Base-by-base conservation (phyloP, 768 basidiomycete species). In the Tremella mesenterica region DNA sequence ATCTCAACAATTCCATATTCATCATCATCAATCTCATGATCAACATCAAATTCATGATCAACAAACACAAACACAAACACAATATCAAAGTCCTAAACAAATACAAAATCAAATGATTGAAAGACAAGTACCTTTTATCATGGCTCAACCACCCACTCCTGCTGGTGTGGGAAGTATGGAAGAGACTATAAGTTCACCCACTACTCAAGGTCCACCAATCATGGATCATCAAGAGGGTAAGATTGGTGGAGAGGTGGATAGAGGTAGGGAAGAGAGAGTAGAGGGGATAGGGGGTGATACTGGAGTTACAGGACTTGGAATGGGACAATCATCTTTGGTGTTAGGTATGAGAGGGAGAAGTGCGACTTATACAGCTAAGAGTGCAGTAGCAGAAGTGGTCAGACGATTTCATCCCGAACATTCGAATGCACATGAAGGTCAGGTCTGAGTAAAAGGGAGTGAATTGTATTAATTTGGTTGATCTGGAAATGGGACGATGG, bases 331-430 rank as follows among this genome's bases (percentile, higher is more conserved):
- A 34, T n/a, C 29, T 5, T 18, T 26, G 16, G 31, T 27, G 16
- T 1, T 56, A 26, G 57, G 59, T 20, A 47, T 20, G 13, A 54
- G 63, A 49, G 64, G 62, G 12, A 50, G 73, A 46, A 70, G 68
- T 49, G 65, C 74, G 25, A 75, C 75, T 26, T 73, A 74, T 41
- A 67, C 61, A 7, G 75, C 75, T 16, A 69, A 71, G 52, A 57
- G 57, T 26, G 75, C 74, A 0, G 73, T 75, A n/a, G 66, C 64
- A 26, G 74, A 74, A 12, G 73, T 73, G 23, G 73, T 70, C 36
- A 61, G 63, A 52, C 48, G 71, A 34, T 75, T 67, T n/a, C n/a
- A n/a, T n/a, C n/a, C n/a, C n/a, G n/a, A n/a, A n/a, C n/a, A n/a
- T n/a, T n/a, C n/a, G n/a, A n/a, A n/a, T n/a, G n/a, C n/a, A n/a